Conservation (phyloP, 305 asterid genomes). For the Galium porrigens region DNA sequence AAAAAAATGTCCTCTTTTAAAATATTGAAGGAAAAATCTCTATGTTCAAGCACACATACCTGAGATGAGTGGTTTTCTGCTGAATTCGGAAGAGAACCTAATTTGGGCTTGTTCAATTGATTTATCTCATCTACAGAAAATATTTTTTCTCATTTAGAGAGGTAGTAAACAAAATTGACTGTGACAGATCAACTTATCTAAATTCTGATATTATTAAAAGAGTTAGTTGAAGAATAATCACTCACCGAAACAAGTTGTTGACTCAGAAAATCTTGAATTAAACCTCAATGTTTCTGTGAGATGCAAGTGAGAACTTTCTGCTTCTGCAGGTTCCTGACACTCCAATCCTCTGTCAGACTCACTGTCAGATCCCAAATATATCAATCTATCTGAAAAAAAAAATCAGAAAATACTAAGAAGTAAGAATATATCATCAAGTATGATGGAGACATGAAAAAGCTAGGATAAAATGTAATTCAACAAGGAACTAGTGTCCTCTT, state of each 20-base stretch:
- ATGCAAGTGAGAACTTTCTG: conserved; percentile 19
- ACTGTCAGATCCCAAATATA: conserved; percentile 59
- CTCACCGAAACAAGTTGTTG: conserved; percentile 33
- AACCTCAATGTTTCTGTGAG: conserved; percentile 23
- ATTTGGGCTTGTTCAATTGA: conserved; percentile 17
- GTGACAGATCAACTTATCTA: not conserved
- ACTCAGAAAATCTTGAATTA: conserved; percentile 25
- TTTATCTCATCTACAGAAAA: conserved; percentile 21
- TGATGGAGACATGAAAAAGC: not conserved
- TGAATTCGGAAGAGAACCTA: conserved; percentile 23
- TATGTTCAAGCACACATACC: conserved; percentile 36
- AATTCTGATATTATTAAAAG: not conserved
- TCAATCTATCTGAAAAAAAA: conserved; percentile 32
- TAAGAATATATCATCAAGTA: conserved; percentile 1
- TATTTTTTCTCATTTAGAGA: conserved; percentile 19
- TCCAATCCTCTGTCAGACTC: conserved; percentile 36
- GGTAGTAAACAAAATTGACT: conserved; percentile 25
- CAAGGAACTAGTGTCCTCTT: not conserved
- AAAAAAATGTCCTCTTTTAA: conserved; percentile 5
- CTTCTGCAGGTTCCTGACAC: conserved; percentile 22
- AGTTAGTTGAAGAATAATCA: not conserved
- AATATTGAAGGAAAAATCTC: conserved; percentile 8
- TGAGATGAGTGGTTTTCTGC: conserved; percentile 26
- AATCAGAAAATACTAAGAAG: conserved; percentile 1
- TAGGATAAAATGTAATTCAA: not conserved